Percentiles rank a stretch among this genome's conserved stretches.
These are phyloP conservation scores for Xylariales sp. DNA, from an alignment of 2,329 filamentous ascomycete genomes.

Conservation along the genomic window DNA sequence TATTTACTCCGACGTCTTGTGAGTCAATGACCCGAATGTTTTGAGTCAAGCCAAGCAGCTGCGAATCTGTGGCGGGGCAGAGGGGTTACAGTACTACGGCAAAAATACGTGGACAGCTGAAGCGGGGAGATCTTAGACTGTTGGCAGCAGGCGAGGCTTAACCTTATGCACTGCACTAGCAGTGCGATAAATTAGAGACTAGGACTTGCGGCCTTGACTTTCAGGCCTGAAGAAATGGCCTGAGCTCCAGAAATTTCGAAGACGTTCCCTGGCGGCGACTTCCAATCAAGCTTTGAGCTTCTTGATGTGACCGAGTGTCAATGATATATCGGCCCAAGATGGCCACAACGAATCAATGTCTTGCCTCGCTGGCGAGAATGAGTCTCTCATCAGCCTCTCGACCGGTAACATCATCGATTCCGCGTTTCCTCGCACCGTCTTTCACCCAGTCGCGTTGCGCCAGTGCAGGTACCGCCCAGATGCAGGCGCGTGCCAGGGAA, in stretches of 20 bases:
- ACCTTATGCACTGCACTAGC: neutral
- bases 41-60: conserved; percentile 15
- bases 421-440: conserved; percentile 45
- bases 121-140: conserved; percentile 6
- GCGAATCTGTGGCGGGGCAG: conserved; percentile 20
- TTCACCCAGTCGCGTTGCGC: conserved; percentile 40
- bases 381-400: conserved; percentile 38
- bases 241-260: conserved; percentile 21
- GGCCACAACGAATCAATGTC: conserved; percentile 48
- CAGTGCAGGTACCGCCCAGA: conserved; percentile 20
- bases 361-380: conserved; percentile 50
- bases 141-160: neutral
- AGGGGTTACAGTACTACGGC: neutral
- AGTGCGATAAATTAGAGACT: conserved; percentile 1
- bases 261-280: conserved; percentile 1
- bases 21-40: conserved; percentile 8
- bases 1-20: conserved; percentile 3
- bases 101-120: conserved; percentile 7
- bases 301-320: conserved; percentile 1
- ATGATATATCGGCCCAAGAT: conserved; percentile 28
- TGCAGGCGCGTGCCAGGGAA: conserved; percentile 40
- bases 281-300: too few species aligned
- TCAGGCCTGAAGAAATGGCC: conserved; percentile 18
- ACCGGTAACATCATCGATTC: conserved; percentile 36
- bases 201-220: conserved; percentile 6